These are phyloP conservation scores for Cornus kousa DNA, from an alignment of 148 eudicot species.

Conservation along the genomic window DNA sequence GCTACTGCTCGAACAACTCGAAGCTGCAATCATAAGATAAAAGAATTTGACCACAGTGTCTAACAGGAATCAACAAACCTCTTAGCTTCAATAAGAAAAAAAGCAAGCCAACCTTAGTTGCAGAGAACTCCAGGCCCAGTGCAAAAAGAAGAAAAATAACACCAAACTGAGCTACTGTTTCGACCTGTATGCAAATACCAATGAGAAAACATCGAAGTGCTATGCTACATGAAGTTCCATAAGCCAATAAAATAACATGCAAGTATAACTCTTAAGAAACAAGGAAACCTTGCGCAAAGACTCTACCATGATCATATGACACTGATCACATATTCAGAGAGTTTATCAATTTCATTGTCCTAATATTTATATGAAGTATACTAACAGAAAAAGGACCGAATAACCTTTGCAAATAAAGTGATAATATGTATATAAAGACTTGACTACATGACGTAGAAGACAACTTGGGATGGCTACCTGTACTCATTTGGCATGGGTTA, in stretches of 20 bases:
- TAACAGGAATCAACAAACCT: background rate
- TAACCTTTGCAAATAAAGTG: background rate
- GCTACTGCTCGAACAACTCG: slow-evolving; percentile 98
- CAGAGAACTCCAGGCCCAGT: slow-evolving; percentile 90
- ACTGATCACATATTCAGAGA: background rate
- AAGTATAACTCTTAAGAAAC: no score
- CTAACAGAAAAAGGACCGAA: background rate
- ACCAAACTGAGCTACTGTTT: slow-evolving; percentile 99
- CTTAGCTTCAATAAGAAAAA: slow-evolving; percentile 1
- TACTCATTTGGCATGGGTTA: background rate
- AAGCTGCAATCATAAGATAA: slow-evolving; percentile 51
- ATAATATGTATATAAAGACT: background rate
- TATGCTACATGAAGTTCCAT: background rate
- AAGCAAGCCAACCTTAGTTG: slow-evolving; percentile 58
- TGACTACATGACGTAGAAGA: background rate
- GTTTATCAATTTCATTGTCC: background rate
- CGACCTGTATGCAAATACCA: slow-evolving; percentile 55
- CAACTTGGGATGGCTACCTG: background rate
- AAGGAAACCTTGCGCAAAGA: no score
- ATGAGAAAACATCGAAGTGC: slow-evolving; percentile 5
- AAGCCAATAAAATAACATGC: slow-evolving; percentile 4
- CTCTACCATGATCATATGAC: background rate
- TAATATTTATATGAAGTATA: background rate
- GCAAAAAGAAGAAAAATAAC: slow-evolving; percentile 98
- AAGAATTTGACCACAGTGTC: slow-evolving; percentile 2